Conservation (phyloP, 257 asterid species). For the Fraxinus americana region DNA sequence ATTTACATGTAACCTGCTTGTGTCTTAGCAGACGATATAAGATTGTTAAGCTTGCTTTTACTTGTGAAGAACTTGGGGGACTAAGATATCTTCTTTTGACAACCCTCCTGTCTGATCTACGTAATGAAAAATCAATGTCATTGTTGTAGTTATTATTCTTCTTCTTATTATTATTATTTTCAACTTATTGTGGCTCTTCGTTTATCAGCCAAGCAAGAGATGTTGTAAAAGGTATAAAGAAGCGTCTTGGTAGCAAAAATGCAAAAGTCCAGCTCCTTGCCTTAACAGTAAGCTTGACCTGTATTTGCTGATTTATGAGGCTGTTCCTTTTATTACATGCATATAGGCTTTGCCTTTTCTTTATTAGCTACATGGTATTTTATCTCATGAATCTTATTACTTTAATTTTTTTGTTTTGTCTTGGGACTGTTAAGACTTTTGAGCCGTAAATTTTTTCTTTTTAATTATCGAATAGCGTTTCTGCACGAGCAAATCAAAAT, state of each 20-base stretch:
- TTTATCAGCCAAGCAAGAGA: conserved; percentile 93
- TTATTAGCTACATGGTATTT: neutral
- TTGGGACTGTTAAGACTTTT: neutral
- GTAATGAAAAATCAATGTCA: neutral
- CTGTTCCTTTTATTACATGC: neutral
- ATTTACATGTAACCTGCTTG: neutral
- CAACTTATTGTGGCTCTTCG: conserved; percentile 24
- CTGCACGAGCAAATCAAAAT: neutral
- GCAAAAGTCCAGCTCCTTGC: conserved; percentile 98
- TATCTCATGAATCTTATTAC: neutral
- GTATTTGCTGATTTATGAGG: neutral
- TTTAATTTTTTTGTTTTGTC: neutral
- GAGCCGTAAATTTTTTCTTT: neutral
- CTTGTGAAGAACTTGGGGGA: neutral
- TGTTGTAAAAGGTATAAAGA: conserved; percentile 84
- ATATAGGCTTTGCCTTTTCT: neutral
- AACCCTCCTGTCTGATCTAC: neutral
- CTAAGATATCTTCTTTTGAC: neutral
- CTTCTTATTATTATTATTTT: neutral
- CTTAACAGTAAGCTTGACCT: conserved; percentile 71
- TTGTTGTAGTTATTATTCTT: neutral
- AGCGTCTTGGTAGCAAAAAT: conserved; percentile 86
- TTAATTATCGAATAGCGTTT: neutral
- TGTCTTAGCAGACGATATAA: neutral
- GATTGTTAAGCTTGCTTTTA: neutral